A percentile compares a stretch with the other conserved stretches of the same genome.
Conservation (phyloP, 768 basidiomycete species). For the Termitomyces sp. region DNA sequence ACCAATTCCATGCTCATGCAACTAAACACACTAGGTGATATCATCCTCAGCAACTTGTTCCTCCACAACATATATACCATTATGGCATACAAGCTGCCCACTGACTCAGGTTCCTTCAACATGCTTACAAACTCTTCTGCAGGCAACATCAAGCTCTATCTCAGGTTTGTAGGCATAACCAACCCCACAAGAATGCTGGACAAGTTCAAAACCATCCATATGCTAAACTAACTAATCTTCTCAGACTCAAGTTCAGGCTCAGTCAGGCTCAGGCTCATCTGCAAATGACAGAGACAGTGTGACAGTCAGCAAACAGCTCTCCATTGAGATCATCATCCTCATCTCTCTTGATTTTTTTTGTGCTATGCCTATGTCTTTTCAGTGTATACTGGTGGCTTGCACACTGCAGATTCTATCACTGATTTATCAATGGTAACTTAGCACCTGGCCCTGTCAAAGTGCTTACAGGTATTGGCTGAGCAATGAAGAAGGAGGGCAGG, state of each 20-base stretch:
- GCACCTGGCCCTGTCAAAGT: neutral
- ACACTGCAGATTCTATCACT: neutral
- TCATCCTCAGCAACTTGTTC: conserved; percentile 78
- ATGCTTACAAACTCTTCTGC: neutral
- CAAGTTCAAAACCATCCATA: conserved; percentile 69
- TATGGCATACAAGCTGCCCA: conserved; percentile 47
- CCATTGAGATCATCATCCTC: conserved; percentile 61
- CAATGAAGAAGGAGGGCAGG: conserved; percentile 19
- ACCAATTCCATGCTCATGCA: conserved; percentile 38
- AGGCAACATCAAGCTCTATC: conserved; percentile 32
- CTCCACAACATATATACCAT: conserved; percentile 75
- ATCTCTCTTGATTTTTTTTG: conserved; percentile 57
- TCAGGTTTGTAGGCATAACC: conserved; percentile 65
- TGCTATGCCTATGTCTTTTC: conserved; percentile 51
- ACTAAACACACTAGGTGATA: conserved; percentile 45
- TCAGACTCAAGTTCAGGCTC: neutral
- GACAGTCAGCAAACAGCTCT: conserved; percentile 33
- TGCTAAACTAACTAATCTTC: conserved; percentile 57
- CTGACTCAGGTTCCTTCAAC: neutral
- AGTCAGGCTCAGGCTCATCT: neutral
- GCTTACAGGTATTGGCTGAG: neutral
- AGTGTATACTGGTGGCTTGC: conserved; percentile 45
- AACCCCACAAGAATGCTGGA: conserved; percentile 56
- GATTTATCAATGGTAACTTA: no score
- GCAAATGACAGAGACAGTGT: conserved; percentile 8